Percentiles rank a stretch among this genome's conserved stretches.
These are phyloP conservation scores for Macroventuria anomochaeta DNA, from an alignment of 2,329 filamentous ascomycete genomes.

Conservation along the genomic window DNA sequence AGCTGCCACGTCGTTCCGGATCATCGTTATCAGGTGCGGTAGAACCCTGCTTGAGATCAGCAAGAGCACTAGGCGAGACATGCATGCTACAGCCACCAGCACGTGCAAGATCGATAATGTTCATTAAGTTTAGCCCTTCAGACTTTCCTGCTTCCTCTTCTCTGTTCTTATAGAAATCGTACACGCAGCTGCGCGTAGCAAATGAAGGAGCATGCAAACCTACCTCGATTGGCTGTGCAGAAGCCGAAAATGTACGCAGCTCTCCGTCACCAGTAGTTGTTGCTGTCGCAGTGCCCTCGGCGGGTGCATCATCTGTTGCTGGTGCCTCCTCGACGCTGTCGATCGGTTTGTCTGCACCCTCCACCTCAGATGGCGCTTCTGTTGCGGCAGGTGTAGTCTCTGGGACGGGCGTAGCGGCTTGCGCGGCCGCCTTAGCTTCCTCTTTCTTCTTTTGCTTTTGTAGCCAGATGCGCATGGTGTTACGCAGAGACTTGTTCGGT, in stretches of 20 bases:
- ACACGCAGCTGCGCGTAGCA: conserved; percentile 5
- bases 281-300: conserved; percentile 18
- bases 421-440: conserved; percentile 41
- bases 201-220: conserved; percentile 17
- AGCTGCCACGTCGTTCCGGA: conserved; percentile 26
- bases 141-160: conserved; percentile 1
- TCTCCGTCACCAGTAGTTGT: conserved; percentile 20
- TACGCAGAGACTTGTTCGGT: conserved; percentile 87
- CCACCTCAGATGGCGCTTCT: conserved; percentile 29
- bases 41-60: conserved; percentile 28
- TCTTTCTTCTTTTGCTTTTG: conserved; percentile 80
- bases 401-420: conserved; percentile 36
- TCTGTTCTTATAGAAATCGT: conserved; percentile 11
- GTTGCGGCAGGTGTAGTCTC: conserved; percentile 28
- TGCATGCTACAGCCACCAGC: conserved; percentile 27
- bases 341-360: conserved; percentile 35
- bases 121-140: conserved; percentile 25
- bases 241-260: conserved; percentile 27
- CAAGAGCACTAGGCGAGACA: conserved; percentile 16
- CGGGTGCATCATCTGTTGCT: conserved; percentile 18
- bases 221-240: conserved; percentile 35
- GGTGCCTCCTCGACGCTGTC: conserved; percentile 38
- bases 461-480: conserved; percentile 88
- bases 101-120: conserved; percentile 29
- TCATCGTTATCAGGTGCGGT: conserved; percentile 18